A percentile compares a stretch with the other conserved stretches of the same genome.
These are phyloP conservation scores for Bonia amplexicaulis DNA, from an alignment of 176 grass and related monocot genomes.

Conservation along the genomic window DNA sequence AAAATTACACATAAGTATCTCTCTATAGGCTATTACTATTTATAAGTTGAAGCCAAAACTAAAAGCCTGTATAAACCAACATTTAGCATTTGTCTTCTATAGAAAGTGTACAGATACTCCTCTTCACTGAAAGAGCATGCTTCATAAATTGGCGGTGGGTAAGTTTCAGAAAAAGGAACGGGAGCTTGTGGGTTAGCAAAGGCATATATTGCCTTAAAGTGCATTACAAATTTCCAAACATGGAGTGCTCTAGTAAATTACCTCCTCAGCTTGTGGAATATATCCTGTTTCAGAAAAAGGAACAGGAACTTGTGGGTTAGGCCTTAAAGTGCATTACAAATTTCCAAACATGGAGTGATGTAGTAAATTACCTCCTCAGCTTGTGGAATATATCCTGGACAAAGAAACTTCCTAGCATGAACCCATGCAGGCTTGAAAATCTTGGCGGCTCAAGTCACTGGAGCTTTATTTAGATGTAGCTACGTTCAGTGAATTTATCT, in stretches of 20 bases:
- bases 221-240: not conserved
- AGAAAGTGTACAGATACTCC: not conserved
- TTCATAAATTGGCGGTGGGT: not conserved
- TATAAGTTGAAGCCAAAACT: too few relatives aligned
- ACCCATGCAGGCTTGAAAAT: not conserved
- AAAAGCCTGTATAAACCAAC: too few relatives aligned
- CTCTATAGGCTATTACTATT: too few relatives aligned
- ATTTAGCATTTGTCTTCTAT: not conserved
- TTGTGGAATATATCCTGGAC: not conserved
- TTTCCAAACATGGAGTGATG: not conserved
- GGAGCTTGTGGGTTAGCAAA: constrained; percentile 1
- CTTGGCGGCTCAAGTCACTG: not conserved
- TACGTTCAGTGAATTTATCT: not conserved
- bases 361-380: constrained; percentile 21
- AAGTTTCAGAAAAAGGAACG: not conserved
- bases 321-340: constrained; percentile 7
- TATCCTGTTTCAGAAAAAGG: not conserved
- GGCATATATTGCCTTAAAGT: not conserved
- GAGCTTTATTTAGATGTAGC: not conserved
- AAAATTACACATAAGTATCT: too few relatives aligned
- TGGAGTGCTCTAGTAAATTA: constrained; percentile 11
- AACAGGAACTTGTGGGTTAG: not conserved
- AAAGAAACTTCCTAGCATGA: not conserved
- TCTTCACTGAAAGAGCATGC: not conserved
- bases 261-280: constrained; percentile 12